These are phyloP conservation scores for Aspergillus texensis DNA, from an alignment of 2,329 filamentous ascomycete species.

Conservation along the genomic window DNA sequence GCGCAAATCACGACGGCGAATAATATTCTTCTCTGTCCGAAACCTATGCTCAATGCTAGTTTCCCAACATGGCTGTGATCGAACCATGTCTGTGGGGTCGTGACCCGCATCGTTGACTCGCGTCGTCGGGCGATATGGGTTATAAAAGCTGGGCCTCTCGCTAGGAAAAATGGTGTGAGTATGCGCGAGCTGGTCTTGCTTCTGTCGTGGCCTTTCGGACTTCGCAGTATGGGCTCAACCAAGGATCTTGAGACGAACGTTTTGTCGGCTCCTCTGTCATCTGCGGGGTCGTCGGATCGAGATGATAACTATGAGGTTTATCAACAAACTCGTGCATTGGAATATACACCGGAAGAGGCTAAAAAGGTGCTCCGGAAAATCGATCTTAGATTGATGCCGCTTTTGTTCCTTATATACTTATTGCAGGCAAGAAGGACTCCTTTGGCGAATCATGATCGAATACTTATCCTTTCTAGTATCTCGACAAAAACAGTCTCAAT, in stretches of 20 bases:
- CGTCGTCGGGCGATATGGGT: background rate
- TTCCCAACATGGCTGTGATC: background rate
- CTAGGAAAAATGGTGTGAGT: too few relatives aligned
- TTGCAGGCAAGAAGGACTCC: conserved; percentile 52
- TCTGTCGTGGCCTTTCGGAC: background rate
- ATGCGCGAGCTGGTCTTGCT: background rate
- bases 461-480: conserved; percentile 21
- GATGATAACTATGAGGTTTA: conserved; percentile 45
- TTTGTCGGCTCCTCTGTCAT: conserved; percentile 13
- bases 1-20: background rate
- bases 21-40: background rate
- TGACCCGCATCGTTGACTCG: background rate
- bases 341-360: conserved; percentile 27
- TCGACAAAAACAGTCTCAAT: conserved; percentile 61
- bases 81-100: conserved; percentile 2
- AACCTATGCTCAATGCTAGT: background rate
- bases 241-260: conserved; percentile 18
- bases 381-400: conserved; percentile 56
- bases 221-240: background rate
- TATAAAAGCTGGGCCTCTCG: background rate
- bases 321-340: conserved; percentile 25
- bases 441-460: background rate
- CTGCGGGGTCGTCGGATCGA: conserved; percentile 21
- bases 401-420: conserved; percentile 62
- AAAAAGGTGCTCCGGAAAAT: conserved; percentile 56